Conservation (phyloP, 345 rosid species). For the Eutrema heterophyllum region DNA sequence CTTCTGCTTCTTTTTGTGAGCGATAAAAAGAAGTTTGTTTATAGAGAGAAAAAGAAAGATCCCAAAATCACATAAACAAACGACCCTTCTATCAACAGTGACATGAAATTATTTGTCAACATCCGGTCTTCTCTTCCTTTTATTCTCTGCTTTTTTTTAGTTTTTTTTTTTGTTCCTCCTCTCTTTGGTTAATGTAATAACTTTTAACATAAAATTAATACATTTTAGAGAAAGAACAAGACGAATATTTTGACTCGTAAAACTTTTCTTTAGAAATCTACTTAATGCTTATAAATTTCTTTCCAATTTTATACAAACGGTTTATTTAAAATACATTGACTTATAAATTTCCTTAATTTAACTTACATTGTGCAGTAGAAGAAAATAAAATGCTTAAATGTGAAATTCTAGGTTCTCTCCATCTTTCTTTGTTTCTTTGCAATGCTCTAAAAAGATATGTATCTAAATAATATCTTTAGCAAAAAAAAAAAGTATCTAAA, state of each 20-base stretch:
- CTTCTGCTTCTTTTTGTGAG: conserved; percentile 29
- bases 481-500: neutral
- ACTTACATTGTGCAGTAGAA: neutral
- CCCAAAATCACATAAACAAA: conserved; percentile 60
- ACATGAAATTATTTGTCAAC: conserved; percentile 95
- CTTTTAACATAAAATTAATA: neutral
- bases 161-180: neutral
- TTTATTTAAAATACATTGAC: neutral
- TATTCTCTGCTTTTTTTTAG: conserved; percentile 44
- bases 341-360: neutral
- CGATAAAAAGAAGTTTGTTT: conserved; percentile 15
- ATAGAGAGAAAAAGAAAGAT: conserved; percentile 36
- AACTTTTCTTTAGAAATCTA: neutral
- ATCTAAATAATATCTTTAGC: neutral
- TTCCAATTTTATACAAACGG: no score
- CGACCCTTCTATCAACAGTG: conserved; percentile 78
- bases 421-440: neutral
- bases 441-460: neutral
- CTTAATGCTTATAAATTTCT: no score
- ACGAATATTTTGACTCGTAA: neutral
- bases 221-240: neutral
- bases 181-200: neutral
- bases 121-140: conserved; percentile 96
- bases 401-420: conserved; percentile 14
- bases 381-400: neutral